Evolutionary conservation across 495 filamentous ascomycete species (phyloP).

Genomic region (Aspergillus egyptiacus): DNA sequence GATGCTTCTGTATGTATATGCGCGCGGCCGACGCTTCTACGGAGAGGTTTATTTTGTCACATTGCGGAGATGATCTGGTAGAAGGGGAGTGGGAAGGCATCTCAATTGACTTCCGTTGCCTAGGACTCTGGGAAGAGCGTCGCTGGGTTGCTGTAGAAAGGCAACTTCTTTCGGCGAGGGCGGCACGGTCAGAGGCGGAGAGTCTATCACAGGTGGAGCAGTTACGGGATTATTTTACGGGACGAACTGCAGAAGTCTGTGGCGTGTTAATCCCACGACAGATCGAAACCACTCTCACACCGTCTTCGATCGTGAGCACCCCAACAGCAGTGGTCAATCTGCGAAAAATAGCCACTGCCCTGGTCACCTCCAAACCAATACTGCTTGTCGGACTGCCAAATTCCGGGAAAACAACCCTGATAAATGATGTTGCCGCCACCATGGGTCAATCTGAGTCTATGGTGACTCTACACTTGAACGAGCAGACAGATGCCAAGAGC

Average conservation of each 20-base stretch:
- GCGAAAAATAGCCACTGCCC: constrained; percentile 54
- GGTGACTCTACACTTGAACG: constrained; percentile 90
- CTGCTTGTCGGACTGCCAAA: constrained; percentile 79
- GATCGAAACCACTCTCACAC: constrained; percentile 35
- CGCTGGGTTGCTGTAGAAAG: constrained; percentile 34
- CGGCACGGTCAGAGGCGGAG: constrained; percentile 19
- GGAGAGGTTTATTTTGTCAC: constrained; percentile 58
- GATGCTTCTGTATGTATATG: constrained; percentile 71
- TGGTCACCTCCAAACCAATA: constrained; percentile 62
- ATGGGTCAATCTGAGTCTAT: constrained; percentile 68
- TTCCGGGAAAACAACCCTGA: constrained; percentile 80
- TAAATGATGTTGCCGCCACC: constrained; percentile 73
- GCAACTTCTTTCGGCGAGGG: constrained; percentile 19
- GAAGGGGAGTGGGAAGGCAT: constrained; percentile 69
- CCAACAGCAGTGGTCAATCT: constrained; percentile 65
- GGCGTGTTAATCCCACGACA: constrained; percentile 63
- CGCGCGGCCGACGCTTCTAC: constrained; percentile 73
- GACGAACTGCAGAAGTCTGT: constrained; percentile 49
- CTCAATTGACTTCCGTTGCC: constrained; percentile 74
- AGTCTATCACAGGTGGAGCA: constrained; percentile 28
- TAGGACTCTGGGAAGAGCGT: constrained; percentile 72
- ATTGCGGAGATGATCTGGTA: constrained; percentile 57
- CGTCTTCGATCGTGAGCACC: constrained; percentile 62
- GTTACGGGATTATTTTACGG: constrained; percentile 41
- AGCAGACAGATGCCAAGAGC: constrained; percentile 94